A percentile compares a stretch with the other conserved stretches of the same genome.
Conservation (phyloP, 108 stramenopile species). For the Seminavis robusta region DNA sequence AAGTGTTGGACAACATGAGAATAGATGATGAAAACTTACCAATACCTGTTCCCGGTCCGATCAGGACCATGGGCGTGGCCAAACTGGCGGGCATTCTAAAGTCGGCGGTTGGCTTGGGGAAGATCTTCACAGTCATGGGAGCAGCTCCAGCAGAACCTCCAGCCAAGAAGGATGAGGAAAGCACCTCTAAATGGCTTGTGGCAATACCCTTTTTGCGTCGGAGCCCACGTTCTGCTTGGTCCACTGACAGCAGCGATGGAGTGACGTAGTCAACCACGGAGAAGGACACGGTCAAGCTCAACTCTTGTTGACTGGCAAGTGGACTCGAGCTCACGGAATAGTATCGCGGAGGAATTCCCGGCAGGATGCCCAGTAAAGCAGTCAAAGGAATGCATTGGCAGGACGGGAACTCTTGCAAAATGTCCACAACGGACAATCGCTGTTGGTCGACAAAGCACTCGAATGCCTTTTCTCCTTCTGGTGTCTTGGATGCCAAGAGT, state of each 20-base stretch:
- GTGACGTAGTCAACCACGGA: constrained; percentile 89
- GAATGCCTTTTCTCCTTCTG: constrained; percentile 32
- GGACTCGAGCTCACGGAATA: constrained; percentile 93
- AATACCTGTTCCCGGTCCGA: constrained; percentile 98
- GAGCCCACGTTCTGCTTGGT: constrained; percentile 26
- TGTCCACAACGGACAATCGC: constrained; percentile 65
- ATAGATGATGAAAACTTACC: too few relatives aligned
- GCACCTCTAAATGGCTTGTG: constrained; percentile 71
- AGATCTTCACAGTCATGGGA: constrained; percentile 47
- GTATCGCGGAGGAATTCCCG: constrained; percentile 82
- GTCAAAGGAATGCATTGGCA: constrained; percentile 68
- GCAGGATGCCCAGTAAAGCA: constrained; percentile 63
- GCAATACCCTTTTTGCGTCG: constrained; percentile 76
- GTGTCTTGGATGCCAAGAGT: constrained; percentile 45
- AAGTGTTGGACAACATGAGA: too few relatives aligned
- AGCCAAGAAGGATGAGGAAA: constrained; percentile 53
- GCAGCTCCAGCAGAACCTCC: not conserved
- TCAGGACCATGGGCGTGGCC: constrained; percentile 80
- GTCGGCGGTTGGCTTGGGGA: constrained; percentile 80
- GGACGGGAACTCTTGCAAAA: constrained; percentile 87
- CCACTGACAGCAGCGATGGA: constrained; percentile 33
- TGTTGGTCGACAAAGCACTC: constrained; percentile 65
- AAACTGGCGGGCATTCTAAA: constrained; percentile 79
- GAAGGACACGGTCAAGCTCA: not conserved
- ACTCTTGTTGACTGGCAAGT: too few relatives aligned